phyloP scores from a whole-genome alignment of 2,329 filamentous ascomycete genomes.

The Arthrobotrys musiformis region DNA sequence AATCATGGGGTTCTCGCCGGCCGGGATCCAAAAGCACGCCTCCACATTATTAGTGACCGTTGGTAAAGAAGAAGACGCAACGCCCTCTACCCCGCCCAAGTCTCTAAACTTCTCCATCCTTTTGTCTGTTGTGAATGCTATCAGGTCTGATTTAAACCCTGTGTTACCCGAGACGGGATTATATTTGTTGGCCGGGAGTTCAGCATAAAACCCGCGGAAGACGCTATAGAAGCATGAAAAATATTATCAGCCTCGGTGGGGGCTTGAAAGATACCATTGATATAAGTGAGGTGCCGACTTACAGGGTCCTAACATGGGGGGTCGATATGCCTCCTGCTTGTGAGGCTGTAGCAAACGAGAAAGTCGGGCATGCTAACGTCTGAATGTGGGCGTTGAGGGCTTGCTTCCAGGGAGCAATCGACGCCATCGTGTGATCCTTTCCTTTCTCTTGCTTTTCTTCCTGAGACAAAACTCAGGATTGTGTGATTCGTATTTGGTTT shows the following conservation, averaged over 20 bases:
- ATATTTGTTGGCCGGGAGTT: conserved; percentile 75
- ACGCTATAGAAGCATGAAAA: conserved; percentile 66
- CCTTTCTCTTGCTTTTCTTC: too few relatives aligned
- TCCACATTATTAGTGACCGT: conserved; percentile 69
- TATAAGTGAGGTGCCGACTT: not conserved
- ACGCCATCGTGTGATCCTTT: conserved; percentile 12
- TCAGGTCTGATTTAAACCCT: conserved; percentile 68
- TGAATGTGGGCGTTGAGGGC: conserved; percentile 32
- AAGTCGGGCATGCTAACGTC: conserved; percentile 35
- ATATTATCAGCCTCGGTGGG: not conserved
- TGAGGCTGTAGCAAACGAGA: conserved; percentile 37
- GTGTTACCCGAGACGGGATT: conserved; percentile 71
- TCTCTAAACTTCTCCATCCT: conserved; percentile 86
- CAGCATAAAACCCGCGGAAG: conserved; percentile 84
- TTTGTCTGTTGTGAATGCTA: conserved; percentile 85
- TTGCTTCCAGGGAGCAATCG: conserved; percentile 35
- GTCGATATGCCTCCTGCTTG: not conserved
- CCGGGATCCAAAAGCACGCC: conserved; percentile 78
- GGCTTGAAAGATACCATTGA: not conserved
- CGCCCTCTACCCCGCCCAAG: conserved; percentile 72
- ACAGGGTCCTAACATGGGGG: conserved; percentile 47
- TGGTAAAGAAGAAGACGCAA: conserved; percentile 62
- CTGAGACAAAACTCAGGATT: not conserved
- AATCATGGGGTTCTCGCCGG: conserved; percentile 69
- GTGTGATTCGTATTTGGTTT: too few relatives aligned